Conservation (phyloP, 2,329 filamentous ascomycete species). For the Akanthomyces muscarius region DNA sequence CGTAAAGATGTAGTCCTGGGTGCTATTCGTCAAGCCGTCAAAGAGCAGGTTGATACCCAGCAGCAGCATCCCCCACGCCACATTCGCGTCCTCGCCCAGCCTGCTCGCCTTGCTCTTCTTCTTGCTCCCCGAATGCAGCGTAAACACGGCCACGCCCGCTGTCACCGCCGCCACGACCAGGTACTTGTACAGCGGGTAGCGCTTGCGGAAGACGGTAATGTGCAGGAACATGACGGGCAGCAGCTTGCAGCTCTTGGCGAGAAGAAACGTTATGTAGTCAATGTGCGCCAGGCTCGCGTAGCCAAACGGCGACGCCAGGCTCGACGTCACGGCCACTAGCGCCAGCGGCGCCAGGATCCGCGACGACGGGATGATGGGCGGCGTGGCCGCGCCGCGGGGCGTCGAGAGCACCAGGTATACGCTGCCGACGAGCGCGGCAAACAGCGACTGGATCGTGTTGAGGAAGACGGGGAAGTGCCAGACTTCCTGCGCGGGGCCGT, state of each 20-base stretch:
- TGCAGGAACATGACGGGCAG: slow-evolving; percentile 98
- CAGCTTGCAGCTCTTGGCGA: slow-evolving; percentile 97
- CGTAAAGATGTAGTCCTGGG: slow-evolving; percentile 89
- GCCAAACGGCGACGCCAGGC: slow-evolving; percentile 90
- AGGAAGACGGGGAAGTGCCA: slow-evolving; percentile 95
- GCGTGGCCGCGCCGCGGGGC: slow-evolving; percentile 36
- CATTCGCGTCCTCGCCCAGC: slow-evolving; percentile 51
- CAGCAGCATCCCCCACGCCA: slow-evolving; percentile 75
- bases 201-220: slow-evolving; percentile 81
- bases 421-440: slow-evolving; percentile 74
- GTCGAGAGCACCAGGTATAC: slow-evolving; percentile 72
- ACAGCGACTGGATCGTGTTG: slow-evolving; percentile 90
- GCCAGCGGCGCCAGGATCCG: slow-evolving; percentile 73
- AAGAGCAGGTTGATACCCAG: slow-evolving; percentile 88
- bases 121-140: slow-evolving; percentile 68
- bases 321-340: slow-evolving; percentile 81
- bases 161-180: slow-evolving; percentile 88
- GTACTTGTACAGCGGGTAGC: slow-evolving; percentile 96
- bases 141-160: slow-evolving; percentile 89
- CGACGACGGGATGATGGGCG: slow-evolving; percentile 71
- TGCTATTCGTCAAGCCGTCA: slow-evolving; percentile 92
- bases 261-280: slow-evolving; percentile 96
- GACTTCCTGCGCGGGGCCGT: slow-evolving; percentile 68
- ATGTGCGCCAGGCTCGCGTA: slow-evolving; percentile 90
- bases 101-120: slow-evolving; percentile 39